Evolutionary conservation across 2,329 filamentous ascomycete species (phyloP).

Genomic region (Penicillium sp.): DNA sequence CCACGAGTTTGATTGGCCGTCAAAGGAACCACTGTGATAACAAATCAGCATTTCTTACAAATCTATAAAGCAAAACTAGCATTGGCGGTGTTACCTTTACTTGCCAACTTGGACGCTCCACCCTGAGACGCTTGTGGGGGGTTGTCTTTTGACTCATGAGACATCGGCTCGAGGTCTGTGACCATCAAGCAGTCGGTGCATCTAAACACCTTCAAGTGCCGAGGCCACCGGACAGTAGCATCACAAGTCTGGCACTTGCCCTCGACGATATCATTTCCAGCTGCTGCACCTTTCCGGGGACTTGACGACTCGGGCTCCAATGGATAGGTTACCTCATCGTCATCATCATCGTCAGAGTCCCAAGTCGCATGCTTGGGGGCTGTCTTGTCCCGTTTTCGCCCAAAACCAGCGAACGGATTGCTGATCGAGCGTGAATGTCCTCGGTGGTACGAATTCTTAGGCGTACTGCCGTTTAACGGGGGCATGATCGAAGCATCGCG

Average conservation of each 20-base stretch:
- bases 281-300: constrained; percentile 40
- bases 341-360: constrained; percentile 50
- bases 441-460: constrained; percentile 24
- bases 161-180: constrained; percentile 67
- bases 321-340: constrained; percentile 30
- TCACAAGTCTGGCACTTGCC: constrained; percentile 86
- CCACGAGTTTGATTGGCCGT: constrained; percentile 61
- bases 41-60: constrained; percentile 3
- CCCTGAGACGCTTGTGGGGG: not conserved
- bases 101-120: constrained; percentile 3
- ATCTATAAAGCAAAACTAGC: not conserved
- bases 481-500: constrained; percentile 29
- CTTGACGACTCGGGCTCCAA: constrained; percentile 37
- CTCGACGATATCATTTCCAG: constrained; percentile 62
- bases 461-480: constrained; percentile 20
- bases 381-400: constrained; percentile 55
- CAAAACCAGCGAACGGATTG: constrained; percentile 66
- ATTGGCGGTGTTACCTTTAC: constrained; percentile 12
- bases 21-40: constrained; percentile 46
- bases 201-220: constrained; percentile 69
- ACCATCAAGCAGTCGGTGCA: constrained; percentile 83
- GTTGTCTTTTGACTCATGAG: constrained; percentile 22
- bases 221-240: constrained; percentile 76
- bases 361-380: constrained; percentile 43
- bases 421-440: constrained; percentile 69